These are phyloP conservation scores for Antitrichia curtipendula DNA, from an alignment of 225 moss, liverwort and hornwort species.

Conservation along the genomic window DNA sequence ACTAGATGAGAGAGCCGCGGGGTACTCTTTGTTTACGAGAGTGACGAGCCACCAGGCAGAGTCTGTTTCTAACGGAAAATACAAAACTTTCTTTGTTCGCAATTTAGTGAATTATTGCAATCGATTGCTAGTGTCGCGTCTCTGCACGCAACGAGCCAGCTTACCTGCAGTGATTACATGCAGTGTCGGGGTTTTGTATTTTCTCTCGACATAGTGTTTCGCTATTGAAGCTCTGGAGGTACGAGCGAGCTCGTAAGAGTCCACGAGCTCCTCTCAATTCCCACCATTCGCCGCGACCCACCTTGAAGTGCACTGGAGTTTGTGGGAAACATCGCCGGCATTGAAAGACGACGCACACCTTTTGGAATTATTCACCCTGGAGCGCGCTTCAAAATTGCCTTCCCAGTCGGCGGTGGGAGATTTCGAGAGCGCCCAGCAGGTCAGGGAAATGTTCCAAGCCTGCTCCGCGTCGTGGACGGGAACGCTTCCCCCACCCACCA, in stretches of 20 bases:
- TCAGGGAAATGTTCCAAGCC: background rate
- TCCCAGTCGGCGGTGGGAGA: background rate
- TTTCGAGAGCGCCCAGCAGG: background rate
- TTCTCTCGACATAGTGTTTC: background rate
- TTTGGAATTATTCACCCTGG: background rate
- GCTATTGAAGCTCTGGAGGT: background rate
- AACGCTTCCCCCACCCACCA: background rate
- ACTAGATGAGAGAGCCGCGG: background rate
- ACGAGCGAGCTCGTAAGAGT: background rate
- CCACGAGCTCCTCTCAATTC: background rate
- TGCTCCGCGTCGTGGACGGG: background rate
- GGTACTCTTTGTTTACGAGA: background rate
- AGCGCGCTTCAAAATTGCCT: background rate
- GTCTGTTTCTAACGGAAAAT: background rate
- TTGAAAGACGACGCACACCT: background rate
- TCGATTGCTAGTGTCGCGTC: background rate
- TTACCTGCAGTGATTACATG: background rate
- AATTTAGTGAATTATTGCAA: background rate
- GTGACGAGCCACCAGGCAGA: background rate
- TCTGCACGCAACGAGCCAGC: background rate
- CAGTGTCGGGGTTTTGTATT: background rate
- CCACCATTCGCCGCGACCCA: background rate
- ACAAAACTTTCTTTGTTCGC: background rate
- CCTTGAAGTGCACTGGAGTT: background rate
- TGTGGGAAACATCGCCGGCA: background rate